Evolutionary conservation across 2,329 filamentous ascomycete species (phyloP).

Genomic region (Penicillium psychrosexuale): DNA sequence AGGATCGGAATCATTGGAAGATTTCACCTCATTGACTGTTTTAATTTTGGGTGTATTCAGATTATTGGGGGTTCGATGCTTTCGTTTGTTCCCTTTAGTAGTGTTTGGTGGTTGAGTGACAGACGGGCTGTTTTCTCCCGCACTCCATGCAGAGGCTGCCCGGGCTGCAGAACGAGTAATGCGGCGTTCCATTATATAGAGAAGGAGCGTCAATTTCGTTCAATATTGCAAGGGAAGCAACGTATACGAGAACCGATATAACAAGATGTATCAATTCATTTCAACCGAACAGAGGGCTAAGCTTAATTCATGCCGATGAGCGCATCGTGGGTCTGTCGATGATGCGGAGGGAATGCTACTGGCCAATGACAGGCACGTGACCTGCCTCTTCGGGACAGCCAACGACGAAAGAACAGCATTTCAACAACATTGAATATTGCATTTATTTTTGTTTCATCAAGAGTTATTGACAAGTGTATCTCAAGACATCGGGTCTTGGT

Average conservation of each 20-base stretch:
- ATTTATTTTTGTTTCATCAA: slow-evolving; percentile 6
- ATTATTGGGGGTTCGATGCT: not conserved
- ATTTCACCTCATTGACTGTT: not conserved
- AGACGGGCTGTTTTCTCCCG: slow-evolving; percentile 6
- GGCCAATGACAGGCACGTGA: not conserved
- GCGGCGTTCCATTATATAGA: slow-evolving; percentile 19
- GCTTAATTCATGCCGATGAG: not conserved
- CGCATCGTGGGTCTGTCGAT: not conserved
- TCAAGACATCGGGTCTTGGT: slow-evolving; percentile 7
- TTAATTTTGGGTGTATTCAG: not conserved
- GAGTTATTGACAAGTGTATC: slow-evolving; percentile 5
- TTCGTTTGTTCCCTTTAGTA: not conserved
- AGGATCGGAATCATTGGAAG: not conserved
- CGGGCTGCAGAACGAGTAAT: slow-evolving; percentile 30
- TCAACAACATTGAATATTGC: not conserved
- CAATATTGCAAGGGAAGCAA: not conserved
- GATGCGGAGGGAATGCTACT: not conserved
- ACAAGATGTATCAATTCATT: not conserved
- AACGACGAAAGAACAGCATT: not conserved
- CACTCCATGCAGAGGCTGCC: slow-evolving; percentile 19
- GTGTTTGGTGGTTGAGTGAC: not conserved
- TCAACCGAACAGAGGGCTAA: not conserved
- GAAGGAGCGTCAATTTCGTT: not conserved
- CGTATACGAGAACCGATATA: not conserved
- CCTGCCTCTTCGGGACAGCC: not conserved